Percentiles rank a stretch among this genome's conserved stretches.
These are phyloP conservation scores for Pezicula neosporulosa DNA, from an alignment of 2,329 filamentous ascomycete species.

Conservation along the genomic window DNA sequence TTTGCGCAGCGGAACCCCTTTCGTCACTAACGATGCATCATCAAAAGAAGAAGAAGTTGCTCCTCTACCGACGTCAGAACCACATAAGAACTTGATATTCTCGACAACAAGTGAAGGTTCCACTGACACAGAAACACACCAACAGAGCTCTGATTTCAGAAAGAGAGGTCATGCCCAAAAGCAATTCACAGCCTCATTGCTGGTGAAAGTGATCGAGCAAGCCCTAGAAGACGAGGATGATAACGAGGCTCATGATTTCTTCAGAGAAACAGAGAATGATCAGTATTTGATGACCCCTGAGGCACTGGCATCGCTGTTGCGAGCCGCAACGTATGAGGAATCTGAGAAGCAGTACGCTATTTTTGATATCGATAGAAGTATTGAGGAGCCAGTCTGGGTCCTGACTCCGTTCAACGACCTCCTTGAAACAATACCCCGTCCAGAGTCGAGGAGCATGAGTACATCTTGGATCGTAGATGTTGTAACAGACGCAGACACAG, in stretches of 20 bases:
- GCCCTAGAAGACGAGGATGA: background rate
- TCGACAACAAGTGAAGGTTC: background rate
- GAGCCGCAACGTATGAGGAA: background rate
- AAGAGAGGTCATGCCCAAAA: background rate
- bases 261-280: background rate
- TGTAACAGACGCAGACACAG: background rate
- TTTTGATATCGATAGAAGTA: background rate
- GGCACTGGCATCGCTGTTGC: background rate
- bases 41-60: background rate
- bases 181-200: background rate
- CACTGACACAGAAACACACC: background rate
- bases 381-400: background rate
- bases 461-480: background rate
- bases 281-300: background rate
- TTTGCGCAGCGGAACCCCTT: background rate
- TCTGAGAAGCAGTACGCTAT: background rate
- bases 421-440: background rate
- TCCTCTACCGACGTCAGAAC: background rate
- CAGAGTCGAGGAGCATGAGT: background rate
- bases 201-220: background rate
- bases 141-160: background rate
- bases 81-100: background rate
- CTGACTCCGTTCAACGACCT: conserved; percentile 1
- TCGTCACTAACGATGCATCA: background rate
- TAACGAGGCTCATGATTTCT: background rate